A percentile compares a stretch with the other conserved stretches of the same genome.
Conservation (phyloP, 768 basidiomycete genomes). For the Trametes villosa region DNA sequence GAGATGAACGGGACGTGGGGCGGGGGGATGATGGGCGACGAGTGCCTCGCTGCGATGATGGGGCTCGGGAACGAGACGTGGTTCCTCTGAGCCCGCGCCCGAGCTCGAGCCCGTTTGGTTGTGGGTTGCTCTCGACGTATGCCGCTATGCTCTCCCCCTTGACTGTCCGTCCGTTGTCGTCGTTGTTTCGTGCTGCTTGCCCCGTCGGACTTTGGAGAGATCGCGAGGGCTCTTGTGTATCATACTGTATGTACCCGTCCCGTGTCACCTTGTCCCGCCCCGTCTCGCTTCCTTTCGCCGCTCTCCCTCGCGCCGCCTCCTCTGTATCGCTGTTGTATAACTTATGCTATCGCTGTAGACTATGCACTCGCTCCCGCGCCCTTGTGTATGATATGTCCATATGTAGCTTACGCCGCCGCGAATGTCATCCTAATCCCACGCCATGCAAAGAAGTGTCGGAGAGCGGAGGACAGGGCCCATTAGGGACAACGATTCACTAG, state of each 20-base stretch:
- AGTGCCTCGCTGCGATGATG: conserved; percentile 24
- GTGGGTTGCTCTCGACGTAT: neutral
- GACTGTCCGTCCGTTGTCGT: neutral
- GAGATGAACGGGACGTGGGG: conserved; percentile 11
- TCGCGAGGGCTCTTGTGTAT: too few relatives aligned
- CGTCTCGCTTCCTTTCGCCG: neutral
- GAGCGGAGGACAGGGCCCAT: too few relatives aligned
- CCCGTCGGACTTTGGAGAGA: too few relatives aligned
- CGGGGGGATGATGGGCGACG: conserved; percentile 21
- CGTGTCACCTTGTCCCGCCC: neutral
- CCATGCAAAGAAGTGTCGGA: too few relatives aligned
- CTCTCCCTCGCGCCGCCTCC: neutral
- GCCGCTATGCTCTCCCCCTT: neutral
- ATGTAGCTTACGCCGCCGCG: neutral
- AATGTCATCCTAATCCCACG: too few relatives aligned
- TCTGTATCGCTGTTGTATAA: conserved; percentile 17
- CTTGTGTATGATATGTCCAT: neutral
- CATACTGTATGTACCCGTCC: neutral
- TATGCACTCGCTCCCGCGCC: neutral
- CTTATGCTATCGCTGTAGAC: conserved; percentile 16
- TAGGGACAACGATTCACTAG: too few relatives aligned
- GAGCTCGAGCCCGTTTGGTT: neutral
- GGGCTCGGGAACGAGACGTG: conserved; percentile 20
- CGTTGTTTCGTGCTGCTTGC: neutral
- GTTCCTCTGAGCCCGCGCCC: conserved; percentile 10